Evolutionary conservation across 2,329 filamentous ascomycete genomes (phyloP).

Genomic region (Neofusicoccum laricinum): DNA sequence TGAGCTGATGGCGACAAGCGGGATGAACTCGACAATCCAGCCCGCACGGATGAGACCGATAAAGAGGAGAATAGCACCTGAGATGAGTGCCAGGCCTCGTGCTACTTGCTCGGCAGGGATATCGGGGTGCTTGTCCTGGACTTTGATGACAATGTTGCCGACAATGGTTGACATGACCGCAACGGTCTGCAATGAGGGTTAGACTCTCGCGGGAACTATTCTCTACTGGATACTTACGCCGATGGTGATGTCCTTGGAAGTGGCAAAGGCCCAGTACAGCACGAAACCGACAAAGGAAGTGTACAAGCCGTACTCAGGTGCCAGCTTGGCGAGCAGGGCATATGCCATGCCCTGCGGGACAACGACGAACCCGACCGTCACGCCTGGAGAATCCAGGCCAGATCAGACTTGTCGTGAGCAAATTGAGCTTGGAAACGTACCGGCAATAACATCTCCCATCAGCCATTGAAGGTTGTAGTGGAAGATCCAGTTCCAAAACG

Average conservation of each 20-base stretch:
- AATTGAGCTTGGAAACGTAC: slow-evolving; percentile 17
- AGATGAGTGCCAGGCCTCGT: slow-evolving; percentile 72
- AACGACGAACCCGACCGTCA: slow-evolving; percentile 73
- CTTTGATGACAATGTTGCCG: slow-evolving; percentile 70
- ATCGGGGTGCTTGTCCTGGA: slow-evolving; percentile 56
- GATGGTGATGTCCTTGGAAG: slow-evolving; percentile 96
- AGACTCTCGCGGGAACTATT: background rate
- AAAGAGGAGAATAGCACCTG: slow-evolving; percentile 71
- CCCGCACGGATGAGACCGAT: slow-evolving; percentile 78
- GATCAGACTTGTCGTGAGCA: background rate
- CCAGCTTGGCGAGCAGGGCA: slow-evolving; percentile 73
- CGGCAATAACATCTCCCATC: slow-evolving; percentile 30
- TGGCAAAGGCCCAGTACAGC: slow-evolving; percentile 95
- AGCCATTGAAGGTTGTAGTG: slow-evolving; percentile 33
- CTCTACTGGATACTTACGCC: slow-evolving; percentile 58
- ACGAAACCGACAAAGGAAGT: slow-evolving; percentile 93
- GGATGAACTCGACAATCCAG: slow-evolving; percentile 91
- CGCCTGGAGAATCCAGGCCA: slow-evolving; percentile 19
- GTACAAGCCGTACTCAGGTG: slow-evolving; percentile 79
- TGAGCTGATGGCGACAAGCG: slow-evolving; percentile 82
- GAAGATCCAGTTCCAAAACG: slow-evolving; percentile 26
- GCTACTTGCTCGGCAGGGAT: slow-evolving; percentile 67
- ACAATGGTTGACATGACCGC: slow-evolving; percentile 90
- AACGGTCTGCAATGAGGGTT: slow-evolving; percentile 61
- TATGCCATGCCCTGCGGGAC: slow-evolving; percentile 97